Evolutionary conservation across 495 filamentous ascomycete genomes (phyloP), one percentile per base, ranked within the genome.

Genomic region (Viridothelium virens): DNA sequence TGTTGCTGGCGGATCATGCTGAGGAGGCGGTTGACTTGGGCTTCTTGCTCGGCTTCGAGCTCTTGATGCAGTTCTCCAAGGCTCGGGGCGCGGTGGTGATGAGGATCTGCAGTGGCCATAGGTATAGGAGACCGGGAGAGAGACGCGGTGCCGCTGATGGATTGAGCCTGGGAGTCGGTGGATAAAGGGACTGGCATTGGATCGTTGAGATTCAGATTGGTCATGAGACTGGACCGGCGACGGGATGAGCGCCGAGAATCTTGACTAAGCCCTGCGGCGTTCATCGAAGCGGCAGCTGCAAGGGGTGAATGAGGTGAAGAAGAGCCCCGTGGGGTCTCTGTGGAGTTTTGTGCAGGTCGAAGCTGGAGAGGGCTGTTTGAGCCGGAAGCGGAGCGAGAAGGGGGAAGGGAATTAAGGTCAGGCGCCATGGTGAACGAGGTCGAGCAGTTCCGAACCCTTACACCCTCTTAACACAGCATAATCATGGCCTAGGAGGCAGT

Each of bases 21-120:
- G 18, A 98, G 81, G 0, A 98, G 85, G 38, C 93, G 87, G 72
- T 97, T 97, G 75, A 98, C 94, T 78, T 96, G 93, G 11, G 87
- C 91, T 76, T 98, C 94, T 75, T 96, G 92, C 74, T 98, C 94
- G 62, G 88, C 89, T 76, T 98, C 94, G 6, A 97, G 80, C 73
- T 96, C 91, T 71, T 98, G 93, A 73, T 97, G 92, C 46, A 98
- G 81, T 76, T 97, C 93, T n/a, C 93, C 93, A 56, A 97, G 76
- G 65, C 90, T 96, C 1, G 91, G 91, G 9, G 89, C 78, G 10
- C 85, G 84, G 62, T 84, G 83, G 70, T 79, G 79, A 61, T 70
- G 72, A 1, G 69, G 76, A 66, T 69, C 59, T 63, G 71, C 73
- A 36, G 74, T 70, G 7, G 56, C 56, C 14, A 65, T n/a, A 3